phyloP scores from a whole-genome alignment of 2,329 filamentous ascomycete species.

The Pleoardoris graminearum region DNA sequence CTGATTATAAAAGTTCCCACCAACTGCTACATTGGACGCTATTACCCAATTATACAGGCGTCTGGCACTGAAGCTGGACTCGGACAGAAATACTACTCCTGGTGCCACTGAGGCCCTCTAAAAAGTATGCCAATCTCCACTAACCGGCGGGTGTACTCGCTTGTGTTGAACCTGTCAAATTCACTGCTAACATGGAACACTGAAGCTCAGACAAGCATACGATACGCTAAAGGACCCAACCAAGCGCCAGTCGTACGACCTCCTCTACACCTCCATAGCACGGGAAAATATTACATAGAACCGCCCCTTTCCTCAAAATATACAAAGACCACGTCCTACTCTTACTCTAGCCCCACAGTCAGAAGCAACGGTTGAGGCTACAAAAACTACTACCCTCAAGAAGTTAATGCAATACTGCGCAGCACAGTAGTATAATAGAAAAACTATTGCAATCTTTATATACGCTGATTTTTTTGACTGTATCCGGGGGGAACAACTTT shows the following conservation, averaged over 20 bases:
- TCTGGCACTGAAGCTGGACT: conserved; percentile 45
- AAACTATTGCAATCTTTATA: no score
- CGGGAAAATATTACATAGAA: conserved; percentile 1
- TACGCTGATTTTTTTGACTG: no score
- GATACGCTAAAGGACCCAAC: conserved; percentile 42
- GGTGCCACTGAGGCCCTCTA: conserved; percentile 44
- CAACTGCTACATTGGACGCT: conserved; percentile 11
- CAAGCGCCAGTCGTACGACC: conserved; percentile 39
- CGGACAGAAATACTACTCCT: conserved; percentile 35
- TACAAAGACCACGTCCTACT: conserved; percentile 3
- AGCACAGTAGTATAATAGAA: no score
- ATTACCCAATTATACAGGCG: conserved; percentile 39
- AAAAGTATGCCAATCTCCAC: conserved; percentile 27
- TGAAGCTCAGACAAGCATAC: conserved; percentile 41
- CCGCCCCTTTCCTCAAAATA: conserved; percentile 1
- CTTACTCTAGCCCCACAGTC: conserved; percentile 13
- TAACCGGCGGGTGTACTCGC: neutral
- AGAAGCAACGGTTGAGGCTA: conserved; percentile 22
- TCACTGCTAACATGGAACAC: conserved; percentile 8
- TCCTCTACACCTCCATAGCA: conserved; percentile 34
- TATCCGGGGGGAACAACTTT: no score
- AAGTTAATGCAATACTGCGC: conserved; percentile 32
- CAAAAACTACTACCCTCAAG: conserved; percentile 30
- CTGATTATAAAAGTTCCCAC: neutral
- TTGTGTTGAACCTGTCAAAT: conserved; percentile 26